Evolutionary conservation across 192 early-diverging fungal species (phyloP).

Genomic region (Coemansia sp.): DNA sequence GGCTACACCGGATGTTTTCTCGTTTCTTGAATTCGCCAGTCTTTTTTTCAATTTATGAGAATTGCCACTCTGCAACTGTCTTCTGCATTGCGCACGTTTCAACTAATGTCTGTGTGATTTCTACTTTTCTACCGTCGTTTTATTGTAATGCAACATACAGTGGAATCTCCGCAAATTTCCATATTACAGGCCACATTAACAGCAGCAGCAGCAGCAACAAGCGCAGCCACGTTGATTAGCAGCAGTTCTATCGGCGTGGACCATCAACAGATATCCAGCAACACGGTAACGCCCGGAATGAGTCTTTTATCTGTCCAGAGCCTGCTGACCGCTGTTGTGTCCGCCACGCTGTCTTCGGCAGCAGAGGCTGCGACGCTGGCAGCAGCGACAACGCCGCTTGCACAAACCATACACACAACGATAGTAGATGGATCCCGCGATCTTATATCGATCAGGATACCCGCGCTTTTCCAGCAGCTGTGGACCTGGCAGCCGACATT

Average conservation of each 20-base stretch:
- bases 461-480: constrained; percentile 13
- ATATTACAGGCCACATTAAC: background rate
- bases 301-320: background rate
- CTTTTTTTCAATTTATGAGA: too few species aligned
- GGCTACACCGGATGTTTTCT: too few species aligned
- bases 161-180: background rate
- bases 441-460: background rate
- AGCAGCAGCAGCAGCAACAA: background rate
- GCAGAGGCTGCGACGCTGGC: background rate
- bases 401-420: background rate
- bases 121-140: background rate
- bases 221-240: background rate
- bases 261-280: background rate
- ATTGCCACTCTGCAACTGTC: too few species aligned
- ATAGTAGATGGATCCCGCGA: background rate
- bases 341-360: background rate
- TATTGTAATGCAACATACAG: background rate
- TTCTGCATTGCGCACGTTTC: too few species aligned
- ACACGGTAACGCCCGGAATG: background rate
- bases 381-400: background rate
- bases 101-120: background rate
- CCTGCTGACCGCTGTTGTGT: background rate
- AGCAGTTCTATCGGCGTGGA: too few species aligned
- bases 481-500: constrained; percentile 53
- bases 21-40: too few species aligned